Percentiles rank a stretch among this genome's conserved stretches.
These are phyloP conservation scores for Azolla pinnata DNA, from an alignment of 75 land plant genomes.

Conservation along the genomic window DNA sequence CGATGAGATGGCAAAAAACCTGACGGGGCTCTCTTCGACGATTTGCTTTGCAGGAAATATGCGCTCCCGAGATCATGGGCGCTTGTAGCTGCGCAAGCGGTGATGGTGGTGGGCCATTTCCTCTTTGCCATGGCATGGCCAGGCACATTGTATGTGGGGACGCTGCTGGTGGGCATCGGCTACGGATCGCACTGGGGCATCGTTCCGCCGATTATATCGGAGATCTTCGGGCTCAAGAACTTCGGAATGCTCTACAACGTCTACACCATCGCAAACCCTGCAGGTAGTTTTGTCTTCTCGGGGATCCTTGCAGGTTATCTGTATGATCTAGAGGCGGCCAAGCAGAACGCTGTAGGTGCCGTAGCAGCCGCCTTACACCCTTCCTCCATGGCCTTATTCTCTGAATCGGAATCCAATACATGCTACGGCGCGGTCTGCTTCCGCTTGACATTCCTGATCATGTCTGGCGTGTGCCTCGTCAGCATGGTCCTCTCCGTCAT, in stretches of 20 bases:
- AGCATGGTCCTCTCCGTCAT: slow-evolving; percentile 22
- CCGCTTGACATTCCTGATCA: slow-evolving; percentile 29
- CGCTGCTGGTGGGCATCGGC: slow-evolving; percentile 40
- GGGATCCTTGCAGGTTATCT: slow-evolving; percentile 33
- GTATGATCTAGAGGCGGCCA: slow-evolving; percentile 35
- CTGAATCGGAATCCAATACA: slow-evolving; percentile 6
- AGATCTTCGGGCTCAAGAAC: slow-evolving; percentile 39
- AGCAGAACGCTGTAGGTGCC: slow-evolving; percentile 12
- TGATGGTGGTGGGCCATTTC: slow-evolving; percentile 38
- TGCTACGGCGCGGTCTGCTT: slow-evolving; percentile 31
- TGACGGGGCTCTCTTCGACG: not conserved
- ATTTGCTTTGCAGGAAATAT: slow-evolving; percentile 22
- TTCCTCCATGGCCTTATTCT: not conserved
- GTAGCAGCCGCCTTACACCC: not conserved
- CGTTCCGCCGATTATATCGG: slow-evolving; percentile 38
- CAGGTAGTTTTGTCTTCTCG: slow-evolving; percentile 30
- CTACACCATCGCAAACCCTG: slow-evolving; percentile 31
- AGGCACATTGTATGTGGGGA: slow-evolving; percentile 34
- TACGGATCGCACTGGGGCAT: slow-evolving; percentile 47
- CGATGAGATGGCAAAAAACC: slow-evolving; percentile 3
- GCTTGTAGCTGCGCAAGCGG: slow-evolving; percentile 23
- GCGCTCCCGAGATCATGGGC: slow-evolving; percentile 28
- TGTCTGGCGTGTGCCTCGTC: slow-evolving; percentile 35
- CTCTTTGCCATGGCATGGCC: slow-evolving; percentile 32
- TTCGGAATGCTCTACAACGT: slow-evolving; percentile 43